Percentiles rank a stretch among this genome's conserved stretches.
phyloP scores from a whole-genome alignment of 2,329 filamentous ascomycete species.

The Monosporascus ibericus region DNA sequence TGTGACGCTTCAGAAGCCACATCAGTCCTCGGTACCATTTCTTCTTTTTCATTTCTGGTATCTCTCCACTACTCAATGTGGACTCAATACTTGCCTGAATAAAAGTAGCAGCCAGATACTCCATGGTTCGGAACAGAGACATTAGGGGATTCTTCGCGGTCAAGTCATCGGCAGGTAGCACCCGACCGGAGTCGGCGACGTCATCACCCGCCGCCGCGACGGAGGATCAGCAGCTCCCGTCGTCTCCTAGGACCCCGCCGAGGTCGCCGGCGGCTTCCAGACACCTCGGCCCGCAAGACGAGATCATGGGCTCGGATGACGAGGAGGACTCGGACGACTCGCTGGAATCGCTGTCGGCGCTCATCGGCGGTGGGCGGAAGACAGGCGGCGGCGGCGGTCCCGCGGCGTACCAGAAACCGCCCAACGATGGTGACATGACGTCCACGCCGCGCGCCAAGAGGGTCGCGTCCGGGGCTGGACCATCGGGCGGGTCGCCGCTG shows the following conservation, averaged over 20 bases:
- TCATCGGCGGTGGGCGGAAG: slow-evolving; percentile 33
- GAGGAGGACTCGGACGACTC: slow-evolving; percentile 57
- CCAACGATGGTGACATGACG: slow-evolving; percentile 4
- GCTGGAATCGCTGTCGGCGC: slow-evolving; percentile 47
- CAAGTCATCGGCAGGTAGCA: slow-evolving; percentile 8
- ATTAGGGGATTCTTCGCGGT: slow-evolving; percentile 25
- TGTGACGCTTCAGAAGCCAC: too few relatives aligned
- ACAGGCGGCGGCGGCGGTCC: slow-evolving; percentile 5
- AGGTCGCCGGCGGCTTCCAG: slow-evolving; percentile 9
- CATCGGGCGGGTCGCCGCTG: slow-evolving; percentile 35
- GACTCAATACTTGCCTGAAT: not conserved
- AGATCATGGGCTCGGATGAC: slow-evolving; percentile 67
- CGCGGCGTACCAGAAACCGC: slow-evolving; percentile 12
- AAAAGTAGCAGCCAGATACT: not conserved
- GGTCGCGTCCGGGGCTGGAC: slow-evolving; percentile 29
- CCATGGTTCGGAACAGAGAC: slow-evolving; percentile 21
- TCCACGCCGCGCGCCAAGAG: slow-evolving; percentile 44
- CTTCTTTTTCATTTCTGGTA: too few relatives aligned
- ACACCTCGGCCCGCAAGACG: slow-evolving; percentile 41
- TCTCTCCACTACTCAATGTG: too few relatives aligned
- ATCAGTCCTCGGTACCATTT: too few relatives aligned
- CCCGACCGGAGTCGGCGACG: slow-evolving; percentile 8
- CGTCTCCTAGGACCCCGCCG: slow-evolving; percentile 22
- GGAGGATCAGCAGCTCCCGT: slow-evolving; percentile 10
- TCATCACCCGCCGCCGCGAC: slow-evolving; percentile 8